Percentiles rank a stretch among this genome's conserved stretches.
Conservation (phyloP, 768 basidiomycete species). For the Tricholoma matsutake region DNA sequence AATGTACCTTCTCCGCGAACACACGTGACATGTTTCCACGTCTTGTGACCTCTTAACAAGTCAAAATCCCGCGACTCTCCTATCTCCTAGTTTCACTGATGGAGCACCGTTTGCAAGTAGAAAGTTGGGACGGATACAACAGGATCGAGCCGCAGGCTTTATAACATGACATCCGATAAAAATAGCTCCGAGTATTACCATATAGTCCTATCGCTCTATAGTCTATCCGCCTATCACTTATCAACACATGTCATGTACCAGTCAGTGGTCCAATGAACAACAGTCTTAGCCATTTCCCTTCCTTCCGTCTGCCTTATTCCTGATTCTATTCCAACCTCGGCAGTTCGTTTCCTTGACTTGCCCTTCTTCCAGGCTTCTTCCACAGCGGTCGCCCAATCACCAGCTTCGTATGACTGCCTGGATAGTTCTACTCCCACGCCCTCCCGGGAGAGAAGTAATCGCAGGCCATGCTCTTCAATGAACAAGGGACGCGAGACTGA, state of each 20-base stretch:
- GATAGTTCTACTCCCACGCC: conserved; percentile 71
- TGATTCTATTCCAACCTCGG: conserved; percentile 32
- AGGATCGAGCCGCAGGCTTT: neutral
- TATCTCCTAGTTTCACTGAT: too few relatives aligned
- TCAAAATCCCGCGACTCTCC: too few relatives aligned
- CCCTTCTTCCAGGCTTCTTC: conserved; percentile 57
- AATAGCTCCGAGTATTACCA: neutral
- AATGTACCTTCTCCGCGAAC: conserved; percentile 3
- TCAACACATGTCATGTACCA: conserved; percentile 22
- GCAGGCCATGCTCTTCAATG: conserved; percentile 77
- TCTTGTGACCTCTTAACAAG: too few relatives aligned
- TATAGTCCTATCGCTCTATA: neutral
- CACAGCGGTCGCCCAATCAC: conserved; percentile 64
- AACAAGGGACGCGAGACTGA: conserved; percentile 76
- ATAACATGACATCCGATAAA: neutral
- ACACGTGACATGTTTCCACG: conserved; percentile 3
- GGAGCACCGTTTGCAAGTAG: neutral
- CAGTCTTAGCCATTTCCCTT: conserved; percentile 40
- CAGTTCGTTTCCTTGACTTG: conserved; percentile 40
- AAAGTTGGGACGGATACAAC: neutral
- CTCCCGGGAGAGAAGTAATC: conserved; percentile 55
- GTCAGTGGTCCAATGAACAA: conserved; percentile 50
- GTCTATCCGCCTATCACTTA: neutral
- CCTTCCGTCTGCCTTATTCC: conserved; percentile 42
- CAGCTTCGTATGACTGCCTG: conserved; percentile 63